Evolutionary conservation across 2,329 filamentous ascomycete species (phyloP).

Genomic region (Fusarium sterilihyphosum): DNA sequence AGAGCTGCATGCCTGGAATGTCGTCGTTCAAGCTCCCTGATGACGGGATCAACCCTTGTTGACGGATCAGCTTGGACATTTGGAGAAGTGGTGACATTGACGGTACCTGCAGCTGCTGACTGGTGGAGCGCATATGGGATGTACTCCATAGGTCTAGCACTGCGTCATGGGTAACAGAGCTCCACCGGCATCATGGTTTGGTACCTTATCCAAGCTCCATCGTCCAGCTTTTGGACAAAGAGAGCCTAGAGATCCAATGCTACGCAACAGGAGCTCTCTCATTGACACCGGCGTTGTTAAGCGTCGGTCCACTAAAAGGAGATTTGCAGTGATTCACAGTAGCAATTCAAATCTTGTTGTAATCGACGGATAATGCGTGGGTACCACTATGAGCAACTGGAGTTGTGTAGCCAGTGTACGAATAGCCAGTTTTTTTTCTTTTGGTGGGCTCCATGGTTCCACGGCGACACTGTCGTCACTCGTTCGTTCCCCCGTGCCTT

Average conservation of each 20-base stretch:
- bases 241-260: neutral
- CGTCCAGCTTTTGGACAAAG: constrained; percentile 16
- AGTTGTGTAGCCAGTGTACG: neutral
- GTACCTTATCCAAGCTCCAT: constrained; percentile 32
- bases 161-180: constrained; percentile 38
- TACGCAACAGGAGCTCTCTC: neutral
- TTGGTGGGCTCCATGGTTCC: neutral
- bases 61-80: constrained; percentile 26
- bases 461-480: constrained; percentile 36
- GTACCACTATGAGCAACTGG: neutral
- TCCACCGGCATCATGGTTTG: constrained; percentile 34
- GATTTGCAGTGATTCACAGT: constrained; percentile 3
- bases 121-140: neutral
- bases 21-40: constrained; percentile 31
- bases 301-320: constrained; percentile 17
- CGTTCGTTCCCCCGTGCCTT: neutral
- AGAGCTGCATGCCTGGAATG: constrained; percentile 21
- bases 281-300: constrained; percentile 16
- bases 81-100: constrained; percentile 22
- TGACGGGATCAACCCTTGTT: constrained; percentile 31
- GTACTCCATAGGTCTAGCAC: constrained; percentile 26
- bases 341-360: neutral
- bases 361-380: constrained; percentile 1
- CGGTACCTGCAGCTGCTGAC: constrained; percentile 19
- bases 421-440: constrained; percentile 10